Conservation (phyloP, 2,329 filamentous ascomycete genomes). For the Aureobasidium sp. region DNA sequence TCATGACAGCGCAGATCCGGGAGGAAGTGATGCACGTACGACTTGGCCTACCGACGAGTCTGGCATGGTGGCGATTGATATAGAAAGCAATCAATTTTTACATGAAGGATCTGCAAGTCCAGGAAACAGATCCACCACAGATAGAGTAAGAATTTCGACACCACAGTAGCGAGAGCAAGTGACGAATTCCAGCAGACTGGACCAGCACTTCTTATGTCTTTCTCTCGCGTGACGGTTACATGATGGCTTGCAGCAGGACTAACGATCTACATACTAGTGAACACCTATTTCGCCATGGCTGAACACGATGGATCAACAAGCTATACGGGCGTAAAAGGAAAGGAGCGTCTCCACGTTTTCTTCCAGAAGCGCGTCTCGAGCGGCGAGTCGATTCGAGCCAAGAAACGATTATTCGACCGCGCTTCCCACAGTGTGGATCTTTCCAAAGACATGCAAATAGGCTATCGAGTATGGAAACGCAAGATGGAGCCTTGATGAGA, state of each 20-base stretch:
- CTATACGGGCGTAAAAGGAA: background rate
- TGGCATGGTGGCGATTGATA: background rate
- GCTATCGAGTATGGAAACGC: background rate
- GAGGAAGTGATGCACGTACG: background rate
- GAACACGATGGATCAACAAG: background rate
- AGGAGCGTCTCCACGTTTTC: background rate
- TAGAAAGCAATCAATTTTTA: constrained; percentile 3
- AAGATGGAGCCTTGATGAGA: background rate
- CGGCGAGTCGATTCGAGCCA: background rate
- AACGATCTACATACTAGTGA: constrained; percentile 3
- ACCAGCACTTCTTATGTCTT: constrained; percentile 11
- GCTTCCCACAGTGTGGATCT: background rate
- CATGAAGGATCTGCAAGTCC: background rate
- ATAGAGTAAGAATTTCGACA: background rate
- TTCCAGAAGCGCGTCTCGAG: background rate
- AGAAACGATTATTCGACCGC: background rate
- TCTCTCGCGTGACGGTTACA: background rate
- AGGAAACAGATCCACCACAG: background rate
- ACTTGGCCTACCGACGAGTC: constrained; percentile 12
- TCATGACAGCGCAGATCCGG: background rate
- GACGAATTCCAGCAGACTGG: background rate
- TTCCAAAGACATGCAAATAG: background rate
- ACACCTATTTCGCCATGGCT: background rate
- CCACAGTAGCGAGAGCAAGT: background rate
- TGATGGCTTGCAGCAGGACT: constrained; percentile 1